Percentiles rank a stretch among this genome's conserved stretches.
Evolutionary conservation across 352 stramenopile species (phyloP).

Genomic region (Pythium scleroteichum): DNA sequence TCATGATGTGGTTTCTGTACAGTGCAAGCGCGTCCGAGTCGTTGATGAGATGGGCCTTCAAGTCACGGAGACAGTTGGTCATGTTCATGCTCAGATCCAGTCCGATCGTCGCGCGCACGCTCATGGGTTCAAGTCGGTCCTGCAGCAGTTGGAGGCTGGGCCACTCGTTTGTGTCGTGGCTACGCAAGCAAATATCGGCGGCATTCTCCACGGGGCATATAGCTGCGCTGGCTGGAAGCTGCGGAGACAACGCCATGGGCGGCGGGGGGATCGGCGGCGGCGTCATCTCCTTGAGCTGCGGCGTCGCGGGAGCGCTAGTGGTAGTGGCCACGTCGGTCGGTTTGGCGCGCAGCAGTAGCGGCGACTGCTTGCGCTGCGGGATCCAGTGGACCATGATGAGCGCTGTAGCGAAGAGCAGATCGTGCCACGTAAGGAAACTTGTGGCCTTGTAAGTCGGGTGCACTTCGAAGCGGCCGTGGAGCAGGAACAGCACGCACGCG

Average conservation of each 20-base stretch:
- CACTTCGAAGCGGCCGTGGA: constrained; percentile 78
- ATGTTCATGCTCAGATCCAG: constrained; percentile 64
- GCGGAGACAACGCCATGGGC: constrained; percentile 3
- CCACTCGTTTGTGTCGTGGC: constrained; percentile 37
- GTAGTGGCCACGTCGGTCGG: not conserved
- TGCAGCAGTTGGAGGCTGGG: constrained; percentile 52
- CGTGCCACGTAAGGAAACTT: constrained; percentile 61
- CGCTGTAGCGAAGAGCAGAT: constrained; percentile 71
- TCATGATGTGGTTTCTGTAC: constrained; percentile 50
- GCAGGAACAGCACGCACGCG: constrained; percentile 76
- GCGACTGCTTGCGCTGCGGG: constrained; percentile 45
- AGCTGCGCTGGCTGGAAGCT: not conserved
- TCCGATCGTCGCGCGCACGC: constrained; percentile 56
- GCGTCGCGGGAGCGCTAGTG: constrained; percentile 4
- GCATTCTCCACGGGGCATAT: constrained; percentile 47
- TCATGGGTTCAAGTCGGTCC: constrained; percentile 50
- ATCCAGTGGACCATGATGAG: constrained; percentile 82
- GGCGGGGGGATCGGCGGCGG: constrained; percentile 11
- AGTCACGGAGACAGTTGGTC: constrained; percentile 65
- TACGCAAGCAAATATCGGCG: constrained; percentile 43
- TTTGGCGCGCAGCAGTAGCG: constrained; percentile 31
- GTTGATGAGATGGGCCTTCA: constrained; percentile 79
- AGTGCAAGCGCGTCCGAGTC: constrained; percentile 58
- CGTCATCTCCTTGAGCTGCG: constrained; percentile 11
- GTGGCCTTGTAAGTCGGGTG: constrained; percentile 56